Base-by-base conservation (phyloP, 345 rosid genomes). In the Pugionium cornutum region DNA sequence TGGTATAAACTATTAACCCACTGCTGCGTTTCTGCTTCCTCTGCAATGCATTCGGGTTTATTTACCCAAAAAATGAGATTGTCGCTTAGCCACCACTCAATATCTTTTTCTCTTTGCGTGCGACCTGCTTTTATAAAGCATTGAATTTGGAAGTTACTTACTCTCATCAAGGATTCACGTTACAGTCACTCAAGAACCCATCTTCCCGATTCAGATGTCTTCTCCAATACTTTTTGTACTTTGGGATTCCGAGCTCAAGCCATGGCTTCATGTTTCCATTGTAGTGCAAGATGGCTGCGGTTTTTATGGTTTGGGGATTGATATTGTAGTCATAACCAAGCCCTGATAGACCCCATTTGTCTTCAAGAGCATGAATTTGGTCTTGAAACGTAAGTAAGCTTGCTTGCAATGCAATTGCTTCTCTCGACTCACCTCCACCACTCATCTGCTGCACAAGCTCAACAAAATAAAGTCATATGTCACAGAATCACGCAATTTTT, bases 181-280 rank as follows among this genome's bases (percentile, higher is more conserved):
- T 94, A 89, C 97, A 94, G 46, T 86, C 87, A 33, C 83, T 80
- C 82, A 94, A 77, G 70, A 83, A 83, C 9, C 50, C 64, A 78
- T 90, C 83, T 66, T 81, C 86, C 28, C 72, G 79, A 44, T 83
- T 90, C 53, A 94, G 77, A 74, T 82, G 77, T 74, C 79, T 94
- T 64, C 77, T 81, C 99, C 99, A 90, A 58, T 75, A 78, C 42
- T 4, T 59, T 56, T 82, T 86, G 74, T 88, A 94, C 68, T 80
- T 79, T 36, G 84, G 86, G 69, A 94, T 83, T 58, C 97, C 99
- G 51, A 94, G 79, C 75, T 94, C 99, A 63, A 89, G 91, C 98
- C 98, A 92, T 40, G 97, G 97, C 74, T 92, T 92, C 97, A 89
- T 84, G 84, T 87, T 87, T 58, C 98, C 98, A 64, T 92, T 92